Conservation (phyloP, 2,329 filamentous ascomycete genomes). For the Hypoxylon rubiginosum region DNA sequence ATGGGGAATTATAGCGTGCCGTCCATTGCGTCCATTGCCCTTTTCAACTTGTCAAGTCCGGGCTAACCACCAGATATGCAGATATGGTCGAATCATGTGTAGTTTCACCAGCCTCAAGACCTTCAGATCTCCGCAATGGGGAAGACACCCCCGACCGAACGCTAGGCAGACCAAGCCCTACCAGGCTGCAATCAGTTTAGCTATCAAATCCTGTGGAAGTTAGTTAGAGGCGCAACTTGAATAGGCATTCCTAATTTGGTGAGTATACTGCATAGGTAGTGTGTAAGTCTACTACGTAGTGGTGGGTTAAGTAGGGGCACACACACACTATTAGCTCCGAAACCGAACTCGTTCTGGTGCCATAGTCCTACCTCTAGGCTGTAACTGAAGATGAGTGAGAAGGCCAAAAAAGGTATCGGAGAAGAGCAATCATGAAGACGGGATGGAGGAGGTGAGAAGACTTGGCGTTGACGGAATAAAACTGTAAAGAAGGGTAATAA, state of each 20-base stretch:
- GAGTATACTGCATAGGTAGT: too few relatives aligned
- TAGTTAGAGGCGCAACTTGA: slow-evolving; percentile 9
- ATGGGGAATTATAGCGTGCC: slow-evolving; percentile 7
- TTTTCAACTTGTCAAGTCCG: slow-evolving; percentile 18
- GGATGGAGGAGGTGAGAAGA: slow-evolving; percentile 17
- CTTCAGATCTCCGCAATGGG: slow-evolving; percentile 34
- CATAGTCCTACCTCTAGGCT: slow-evolving; percentile 14
- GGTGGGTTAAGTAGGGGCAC: background rate
- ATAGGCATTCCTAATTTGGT: background rate
- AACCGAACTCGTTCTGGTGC: slow-evolving; percentile 13
- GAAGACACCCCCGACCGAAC: slow-evolving; percentile 16
- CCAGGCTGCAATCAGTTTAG: slow-evolving; percentile 25
- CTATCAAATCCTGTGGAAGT: slow-evolving; percentile 23
- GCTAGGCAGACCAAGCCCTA: slow-evolving; percentile 30
- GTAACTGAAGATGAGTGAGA: slow-evolving; percentile 20
- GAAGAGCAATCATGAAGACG: background rate
- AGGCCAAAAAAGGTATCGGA: background rate
- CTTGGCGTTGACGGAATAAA: too few relatives aligned
- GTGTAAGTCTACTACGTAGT: background rate
- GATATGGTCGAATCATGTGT: slow-evolving; percentile 16
- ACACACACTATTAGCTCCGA: background rate
- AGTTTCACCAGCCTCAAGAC: slow-evolving; percentile 35
- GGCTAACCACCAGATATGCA: slow-evolving; percentile 3
- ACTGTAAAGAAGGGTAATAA: too few relatives aligned
- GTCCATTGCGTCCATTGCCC: slow-evolving; percentile 13